Evolutionary conservation across 176 grass and related monocot genomes (phyloP), one percentile per base, ranked within the genome.

Genomic region (Rhynchospora pubera): DNA sequence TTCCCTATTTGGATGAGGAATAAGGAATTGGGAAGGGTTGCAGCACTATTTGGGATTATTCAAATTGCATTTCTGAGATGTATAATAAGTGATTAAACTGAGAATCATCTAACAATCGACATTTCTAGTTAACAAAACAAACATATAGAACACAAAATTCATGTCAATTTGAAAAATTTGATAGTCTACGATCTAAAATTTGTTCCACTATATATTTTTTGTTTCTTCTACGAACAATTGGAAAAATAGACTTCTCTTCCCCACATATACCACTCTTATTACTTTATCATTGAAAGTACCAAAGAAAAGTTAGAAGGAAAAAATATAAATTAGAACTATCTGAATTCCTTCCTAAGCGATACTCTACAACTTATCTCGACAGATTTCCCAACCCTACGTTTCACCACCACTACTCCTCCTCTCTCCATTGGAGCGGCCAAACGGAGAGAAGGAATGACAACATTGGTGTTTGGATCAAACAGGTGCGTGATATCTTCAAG

Each of bases 401-500:
- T 80, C 28, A 44, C 55, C 57, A 61, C 42, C 32, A 62, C 8
- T 4, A 21, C 34, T 2, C 43, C 30, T 6, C 30, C 63, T 13
- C 58, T 80, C 56, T 61, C 34, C 57, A 80, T 22, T 45, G 52
- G 55, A 62, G 56, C 55, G 7, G 56, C 55, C 16, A 80, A 46
- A 34, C 8, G 23, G 57, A 79, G 51, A 79, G 53, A 5, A 30
- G 10, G 30, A 3, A 24, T 42, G 32, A 7, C 78, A 62, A 15
- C 56, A 80, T 21, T 80, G 78, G 62, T 63, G 32, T 63, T 44
- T 18, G 30, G 28, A 22, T 80, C n/a, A 79, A 79, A 79, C 77
- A 61, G 18, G 62, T 80, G 57, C 12, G 78, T 80, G 78, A 80
- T 80, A 80, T 80, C 78, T 63, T 80, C 56, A 59, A 80, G 78